Evolutionary conservation across 371 early-diverging fungal species (phyloP), one percentile per base, ranked within the genome.

Genomic region (Mucor lusitanicus): DNA sequence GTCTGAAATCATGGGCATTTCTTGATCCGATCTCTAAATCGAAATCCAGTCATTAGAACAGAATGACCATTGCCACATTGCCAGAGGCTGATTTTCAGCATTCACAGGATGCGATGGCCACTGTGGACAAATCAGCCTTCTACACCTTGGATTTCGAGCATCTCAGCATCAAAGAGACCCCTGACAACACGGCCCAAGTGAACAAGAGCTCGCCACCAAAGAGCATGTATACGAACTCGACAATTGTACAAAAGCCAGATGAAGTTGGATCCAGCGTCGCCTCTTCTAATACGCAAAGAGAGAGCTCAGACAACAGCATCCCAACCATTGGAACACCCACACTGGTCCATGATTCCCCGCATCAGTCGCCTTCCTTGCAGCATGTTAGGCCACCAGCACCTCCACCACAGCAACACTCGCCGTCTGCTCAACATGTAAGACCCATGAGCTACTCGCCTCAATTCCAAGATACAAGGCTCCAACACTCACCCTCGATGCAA

Each of bases 1-100:
- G 44, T 44, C 19, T 44, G n/a, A 5, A 7, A 19, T 19, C 8
- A 7, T 30, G 2, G 17, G 44, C 17, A 44, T 44, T 5, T 17
- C 17, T 19, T 19, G 44, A 44, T 44, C 44, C 8, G 44, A 44
- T 44, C 19, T 13, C 19, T 44, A 44, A 44, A 44, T 44, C 19
- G 6, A 44, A 7, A 4, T 44, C 6, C 44, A 44, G 19, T 19
- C 17, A 19, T 37, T 37, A 37, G 37, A 37, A 33, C 7, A 33
- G n/a, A 27, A 63, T 63, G 63, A 63, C 53, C 9, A n/a, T 63
- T 23, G 32, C 44, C 19, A 44, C 63, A 54, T 17, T 63, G 35
- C 37, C 53, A 35, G 63, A 53, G 37, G 25, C 15, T 15, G 28
- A 39, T 11, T 12, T 15, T 39, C 50, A 23, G 19, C 44, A 44